A percentile compares a stretch with the other conserved stretches of the same genome.
Evolutionary conservation across 2,329 filamentous ascomycete genomes (phyloP).

Genomic region (Talaromyces marneffei): DNA sequence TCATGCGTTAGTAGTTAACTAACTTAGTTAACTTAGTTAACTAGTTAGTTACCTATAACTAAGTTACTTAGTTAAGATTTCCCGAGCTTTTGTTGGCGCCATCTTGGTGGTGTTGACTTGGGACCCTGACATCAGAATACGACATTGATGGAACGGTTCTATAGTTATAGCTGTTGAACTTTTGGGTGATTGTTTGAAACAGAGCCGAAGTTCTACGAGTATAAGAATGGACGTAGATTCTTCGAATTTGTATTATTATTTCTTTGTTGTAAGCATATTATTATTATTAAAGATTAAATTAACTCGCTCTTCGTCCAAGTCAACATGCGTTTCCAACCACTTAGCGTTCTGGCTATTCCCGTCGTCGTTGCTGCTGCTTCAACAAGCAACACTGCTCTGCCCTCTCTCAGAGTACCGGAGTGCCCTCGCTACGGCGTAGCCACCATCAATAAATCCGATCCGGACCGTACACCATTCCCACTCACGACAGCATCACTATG

Average conservation of each 20-base stretch:
- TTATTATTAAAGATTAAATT: not conserved
- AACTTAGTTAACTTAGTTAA: no score
- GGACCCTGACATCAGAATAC: not conserved
- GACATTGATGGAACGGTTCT: not conserved
- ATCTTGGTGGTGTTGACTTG: not conserved
- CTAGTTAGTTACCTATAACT: no score
- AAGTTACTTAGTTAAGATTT: no score
- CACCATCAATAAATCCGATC: constrained; percentile 9
- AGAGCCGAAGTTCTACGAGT: not conserved
- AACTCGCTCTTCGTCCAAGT: not conserved
- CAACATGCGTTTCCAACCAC: not conserved
- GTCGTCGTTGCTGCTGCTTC: not conserved
- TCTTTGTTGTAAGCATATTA: no score
- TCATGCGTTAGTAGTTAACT: not conserved
- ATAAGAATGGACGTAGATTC: not conserved
- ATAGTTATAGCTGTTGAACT: not conserved
- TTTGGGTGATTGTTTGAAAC: not conserved
- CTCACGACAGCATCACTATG: constrained; percentile 6
- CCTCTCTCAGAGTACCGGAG: constrained; percentile 7
- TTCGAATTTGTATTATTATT: no score
- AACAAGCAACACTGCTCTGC: not conserved
- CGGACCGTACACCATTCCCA: constrained; percentile 7
- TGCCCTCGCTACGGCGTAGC: constrained; percentile 7
- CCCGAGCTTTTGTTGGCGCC: not conserved
- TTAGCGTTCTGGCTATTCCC: not conserved